Evolutionary conservation across 2,329 filamentous ascomycete genomes (phyloP), one percentile per base, ranked within the genome.

Genomic region (Didymella lethalis): DNA sequence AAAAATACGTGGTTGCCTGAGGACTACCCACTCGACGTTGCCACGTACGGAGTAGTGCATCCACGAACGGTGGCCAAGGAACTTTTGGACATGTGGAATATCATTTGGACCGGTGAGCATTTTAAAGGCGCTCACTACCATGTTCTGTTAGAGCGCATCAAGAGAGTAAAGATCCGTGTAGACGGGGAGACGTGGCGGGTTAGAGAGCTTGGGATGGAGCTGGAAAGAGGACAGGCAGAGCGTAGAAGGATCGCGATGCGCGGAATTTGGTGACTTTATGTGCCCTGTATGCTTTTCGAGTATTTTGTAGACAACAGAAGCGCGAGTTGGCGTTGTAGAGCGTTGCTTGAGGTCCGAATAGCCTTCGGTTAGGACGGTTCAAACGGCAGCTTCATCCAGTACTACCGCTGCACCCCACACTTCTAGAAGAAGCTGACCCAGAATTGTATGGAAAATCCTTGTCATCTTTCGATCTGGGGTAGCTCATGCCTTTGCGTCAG

Each of bases 81-180:
- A 38, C 63, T 77, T 5, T 57, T 74, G 2, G 64, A 71, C 38
- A 69, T 77, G 25, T 77, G 74, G 74, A 67, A 70, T 31, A 70
- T 64, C 44, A 69, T 77, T 2, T 77, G 75, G 75, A 54, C 63
- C 26, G 68, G 64, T 4, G 67, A 69, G n/a, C 67, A 69, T 14
- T 67, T 62, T 45, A 71, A 70, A 47, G 68, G 68, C 16, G 50
- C 54, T 7, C 56, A 69, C 16, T 75, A 75, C 38, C 64, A 64
- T 18, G 48, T 61, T 0, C 46, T 77, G 40, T 59, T 77, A 3
- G 68, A 73, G 53, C 65, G 64, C 48, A 73, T 77, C 48, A 64
- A 64, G 47, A 63, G 57, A 50, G 74, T 77, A 10, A 57, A 66
- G 32, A 59, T 77, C n/a, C 75, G 71, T 57, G 59, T 76, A 4